Percentiles rank a stretch among this genome's conserved stretches.
Evolutionary conservation across 2,329 filamentous ascomycete genomes (phyloP).

Genomic region (Lasiodiplodia hormozganensis): DNA sequence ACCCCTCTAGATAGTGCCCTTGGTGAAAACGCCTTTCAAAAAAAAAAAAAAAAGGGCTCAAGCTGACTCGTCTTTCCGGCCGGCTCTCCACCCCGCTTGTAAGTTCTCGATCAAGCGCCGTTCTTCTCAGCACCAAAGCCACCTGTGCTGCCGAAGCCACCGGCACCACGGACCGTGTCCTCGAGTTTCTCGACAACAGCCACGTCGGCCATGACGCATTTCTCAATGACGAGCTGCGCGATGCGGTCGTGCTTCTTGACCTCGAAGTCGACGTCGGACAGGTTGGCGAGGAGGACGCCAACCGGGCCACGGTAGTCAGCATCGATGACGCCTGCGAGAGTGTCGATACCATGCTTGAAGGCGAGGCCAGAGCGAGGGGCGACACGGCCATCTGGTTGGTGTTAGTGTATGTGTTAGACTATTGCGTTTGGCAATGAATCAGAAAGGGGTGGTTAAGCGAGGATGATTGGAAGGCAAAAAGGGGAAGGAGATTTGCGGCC

Average conservation of each 20-base stretch:
- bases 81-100: neutral
- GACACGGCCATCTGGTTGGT: slow-evolving; percentile 76
- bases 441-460: neutral
- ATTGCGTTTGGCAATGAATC: neutral
- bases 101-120: neutral
- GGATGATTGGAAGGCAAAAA: neutral
- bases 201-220: slow-evolving; percentile 92
- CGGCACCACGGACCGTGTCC: slow-evolving; percentile 87
- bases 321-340: slow-evolving; percentile 95
- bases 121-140: slow-evolving; percentile 40
- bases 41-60: neutral
- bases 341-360: slow-evolving; percentile 94
- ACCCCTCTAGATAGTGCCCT: neutral
- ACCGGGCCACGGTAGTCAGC: slow-evolving; percentile 95
- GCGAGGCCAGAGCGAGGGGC: slow-evolving; percentile 92
- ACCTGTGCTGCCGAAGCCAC: slow-evolving; percentile 54
- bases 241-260: slow-evolving; percentile 88
- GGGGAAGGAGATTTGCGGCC: slow-evolving; percentile 11
- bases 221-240: slow-evolving; percentile 91
- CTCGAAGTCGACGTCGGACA: slow-evolving; percentile 79
- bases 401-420: neutral
- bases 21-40: neutral
- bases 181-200: slow-evolving; percentile 87
- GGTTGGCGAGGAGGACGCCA: slow-evolving; percentile 95
- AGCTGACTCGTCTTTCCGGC: neutral